phyloP scores from a whole-genome alignment of 768 basidiomycete genomes.

The Mycena leptocephala region DNA sequence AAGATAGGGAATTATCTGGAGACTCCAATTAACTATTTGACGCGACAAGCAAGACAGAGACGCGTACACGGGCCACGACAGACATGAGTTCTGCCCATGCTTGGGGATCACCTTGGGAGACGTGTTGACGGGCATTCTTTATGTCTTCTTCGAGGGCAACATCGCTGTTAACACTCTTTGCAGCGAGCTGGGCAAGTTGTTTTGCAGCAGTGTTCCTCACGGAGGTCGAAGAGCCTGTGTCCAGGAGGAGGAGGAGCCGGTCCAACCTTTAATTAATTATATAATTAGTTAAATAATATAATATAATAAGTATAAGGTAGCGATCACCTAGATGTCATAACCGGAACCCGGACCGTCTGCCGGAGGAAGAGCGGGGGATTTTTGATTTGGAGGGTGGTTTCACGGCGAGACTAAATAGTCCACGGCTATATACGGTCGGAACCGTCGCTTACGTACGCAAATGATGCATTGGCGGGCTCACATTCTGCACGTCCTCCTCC shows the following conservation, averaged over 20 bases:
- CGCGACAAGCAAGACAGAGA: constrained; percentile 1
- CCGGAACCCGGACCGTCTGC: background rate
- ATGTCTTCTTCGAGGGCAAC: constrained; percentile 86
- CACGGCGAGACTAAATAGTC: too few relatives aligned
- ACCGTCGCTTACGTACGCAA: background rate
- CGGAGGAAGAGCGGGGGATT: background rate
- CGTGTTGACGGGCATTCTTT: constrained; percentile 75
- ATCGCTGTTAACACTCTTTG: constrained; percentile 88
- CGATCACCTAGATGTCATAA: constrained; percentile 27
- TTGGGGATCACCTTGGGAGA: constrained; percentile 73
- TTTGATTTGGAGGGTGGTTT: too few relatives aligned
- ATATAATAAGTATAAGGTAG: too few relatives aligned
- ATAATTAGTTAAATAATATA: too few relatives aligned
- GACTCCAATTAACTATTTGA: constrained; percentile 23
- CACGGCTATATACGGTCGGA: too few relatives aligned
- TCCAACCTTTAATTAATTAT: constrained; percentile 85
- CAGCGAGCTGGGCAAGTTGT: constrained; percentile 94
- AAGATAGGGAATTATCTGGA: constrained; percentile 90
- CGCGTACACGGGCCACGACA: constrained; percentile 87
- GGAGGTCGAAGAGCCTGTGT: constrained; percentile 92
- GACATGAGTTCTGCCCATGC: constrained; percentile 94
- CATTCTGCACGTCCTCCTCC: background rate
- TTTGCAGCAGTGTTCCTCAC: constrained; percentile 97
- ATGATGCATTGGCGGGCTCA: background rate
- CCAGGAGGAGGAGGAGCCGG: constrained; percentile 95